Conservation (phyloP, 208 protist genomes). For the Trypanosoma platydactyli region DNA sequence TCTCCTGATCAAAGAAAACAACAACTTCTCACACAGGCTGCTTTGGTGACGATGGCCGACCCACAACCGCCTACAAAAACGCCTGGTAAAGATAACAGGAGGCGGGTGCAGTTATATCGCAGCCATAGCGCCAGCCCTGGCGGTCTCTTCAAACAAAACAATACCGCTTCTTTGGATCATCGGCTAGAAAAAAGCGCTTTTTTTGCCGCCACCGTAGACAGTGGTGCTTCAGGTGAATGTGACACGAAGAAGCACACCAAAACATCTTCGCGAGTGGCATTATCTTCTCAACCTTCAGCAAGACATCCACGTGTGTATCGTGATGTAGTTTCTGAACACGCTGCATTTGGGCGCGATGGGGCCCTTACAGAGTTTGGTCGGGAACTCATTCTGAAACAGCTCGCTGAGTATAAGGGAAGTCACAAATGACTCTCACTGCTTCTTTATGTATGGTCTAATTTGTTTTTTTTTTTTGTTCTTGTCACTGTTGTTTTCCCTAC, state of each 20-base stretch:
- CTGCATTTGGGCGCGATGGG: conserved; percentile 33
- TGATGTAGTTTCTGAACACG: conserved; percentile 43
- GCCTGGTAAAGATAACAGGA: neutral
- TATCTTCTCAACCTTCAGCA: neutral
- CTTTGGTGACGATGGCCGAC: neutral
- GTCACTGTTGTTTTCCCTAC: neutral
- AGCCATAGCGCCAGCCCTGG: neutral
- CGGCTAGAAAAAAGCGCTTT: too few relatives aligned
- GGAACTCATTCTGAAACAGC: conserved; percentile 68
- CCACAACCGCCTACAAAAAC: neutral
- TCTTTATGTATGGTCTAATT: neutral
- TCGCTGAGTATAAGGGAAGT: conserved; percentile 36
- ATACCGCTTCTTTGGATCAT: too few relatives aligned
- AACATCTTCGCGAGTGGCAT: neutral
- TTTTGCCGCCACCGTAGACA: too few relatives aligned
- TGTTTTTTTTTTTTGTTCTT: conserved; percentile 17
- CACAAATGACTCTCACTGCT: neutral
- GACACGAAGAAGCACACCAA: conserved; percentile 4
- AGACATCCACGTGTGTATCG: conserved; percentile 16
- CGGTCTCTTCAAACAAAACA: neutral
- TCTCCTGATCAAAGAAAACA: neutral
- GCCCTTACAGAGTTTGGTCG: conserved; percentile 53
- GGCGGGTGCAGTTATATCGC: neutral
- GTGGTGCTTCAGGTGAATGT: conserved; percentile 6
- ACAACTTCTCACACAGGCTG: neutral